Conservation (phyloP, 345 rosid genomes). For the Triadica sebifera region DNA sequence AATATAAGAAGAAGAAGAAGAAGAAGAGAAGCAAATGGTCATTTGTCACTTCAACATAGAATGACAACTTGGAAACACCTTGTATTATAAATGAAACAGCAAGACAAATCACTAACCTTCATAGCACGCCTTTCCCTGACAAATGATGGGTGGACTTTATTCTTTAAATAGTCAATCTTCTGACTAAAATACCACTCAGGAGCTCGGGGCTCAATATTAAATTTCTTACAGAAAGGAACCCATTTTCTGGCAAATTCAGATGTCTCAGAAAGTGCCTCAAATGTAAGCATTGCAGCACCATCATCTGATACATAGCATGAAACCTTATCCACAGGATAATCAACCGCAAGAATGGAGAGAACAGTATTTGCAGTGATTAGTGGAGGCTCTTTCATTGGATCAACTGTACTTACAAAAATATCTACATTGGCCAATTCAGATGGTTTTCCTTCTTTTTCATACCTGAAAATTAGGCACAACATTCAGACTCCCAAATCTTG, state of each 20-base stretch:
- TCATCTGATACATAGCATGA: constrained; percentile 98
- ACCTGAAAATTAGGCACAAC: constrained; percentile 43
- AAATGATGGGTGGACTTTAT: constrained; percentile 93
- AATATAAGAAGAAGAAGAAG: too few relatives aligned
- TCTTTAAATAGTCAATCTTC: constrained; percentile 90
- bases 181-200: constrained; percentile 97
- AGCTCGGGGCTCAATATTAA: constrained; percentile 88
- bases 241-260: constrained; percentile 95
- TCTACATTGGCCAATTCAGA: constrained; percentile 80
- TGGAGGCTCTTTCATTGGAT: constrained; percentile 98
- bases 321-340: constrained; percentile 91
- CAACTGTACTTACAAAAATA: constrained; percentile 91
- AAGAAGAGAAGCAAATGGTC: neutral
- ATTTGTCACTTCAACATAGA: neutral
- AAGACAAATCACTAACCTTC: constrained; percentile 54
- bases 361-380: constrained; percentile 97
- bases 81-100: neutral
- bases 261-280: constrained; percentile 97
- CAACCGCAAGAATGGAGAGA: constrained; percentile 94
- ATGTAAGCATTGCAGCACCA: constrained; percentile 99
- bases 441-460: constrained; percentile 96
- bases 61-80: neutral
- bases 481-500: neutral
- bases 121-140: constrained; percentile 95
- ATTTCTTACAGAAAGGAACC: constrained; percentile 99